Conservation (phyloP, 2,329 filamentous ascomycete genomes). For the Elsinoe batatas region DNA sequence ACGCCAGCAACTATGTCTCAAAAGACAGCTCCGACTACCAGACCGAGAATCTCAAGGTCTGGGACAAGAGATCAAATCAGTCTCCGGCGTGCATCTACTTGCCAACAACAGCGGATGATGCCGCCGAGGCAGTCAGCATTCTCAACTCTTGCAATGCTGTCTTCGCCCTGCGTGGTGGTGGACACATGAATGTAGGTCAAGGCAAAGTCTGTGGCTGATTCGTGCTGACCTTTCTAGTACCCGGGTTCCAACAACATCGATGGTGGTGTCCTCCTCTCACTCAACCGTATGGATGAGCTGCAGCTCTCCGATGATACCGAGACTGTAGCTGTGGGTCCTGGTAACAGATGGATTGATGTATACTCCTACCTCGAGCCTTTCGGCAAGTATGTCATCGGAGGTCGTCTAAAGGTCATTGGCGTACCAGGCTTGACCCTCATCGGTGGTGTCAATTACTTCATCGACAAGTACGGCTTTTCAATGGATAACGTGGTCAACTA, state of each 20-base stretch:
- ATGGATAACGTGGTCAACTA: slow-evolving; percentile 24
- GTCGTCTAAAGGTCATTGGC: slow-evolving; percentile 1
- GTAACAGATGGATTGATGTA: slow-evolving; percentile 1
- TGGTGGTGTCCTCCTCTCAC: slow-evolving; percentile 20
- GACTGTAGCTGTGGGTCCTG: slow-evolving; percentile 13
- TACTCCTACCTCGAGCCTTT: slow-evolving; percentile 1
- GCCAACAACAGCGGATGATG: neutral
- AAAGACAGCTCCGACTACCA: neutral
- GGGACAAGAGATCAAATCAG: neutral
- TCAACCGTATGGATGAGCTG: slow-evolving; percentile 11
- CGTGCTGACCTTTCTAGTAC: neutral
- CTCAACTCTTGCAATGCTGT: neutral
- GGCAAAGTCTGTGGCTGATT: neutral
- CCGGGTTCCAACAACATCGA: slow-evolving; percentile 17
- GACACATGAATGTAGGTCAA: neutral
- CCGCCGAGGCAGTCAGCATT: neutral
- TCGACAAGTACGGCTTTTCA: slow-evolving; percentile 20
- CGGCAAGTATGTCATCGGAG: slow-evolving; percentile 1
- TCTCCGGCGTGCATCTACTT: neutral
- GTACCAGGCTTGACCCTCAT: neutral
- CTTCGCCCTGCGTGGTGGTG: neutral
- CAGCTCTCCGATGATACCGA: slow-evolving; percentile 8
- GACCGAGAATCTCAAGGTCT: neutral
- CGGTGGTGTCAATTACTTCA: slow-evolving; percentile 26
- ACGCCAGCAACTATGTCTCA: neutral